phyloP scores from a whole-genome alignment of 2,329 filamentous ascomycete species.

The Endothia cerciana region DNA sequence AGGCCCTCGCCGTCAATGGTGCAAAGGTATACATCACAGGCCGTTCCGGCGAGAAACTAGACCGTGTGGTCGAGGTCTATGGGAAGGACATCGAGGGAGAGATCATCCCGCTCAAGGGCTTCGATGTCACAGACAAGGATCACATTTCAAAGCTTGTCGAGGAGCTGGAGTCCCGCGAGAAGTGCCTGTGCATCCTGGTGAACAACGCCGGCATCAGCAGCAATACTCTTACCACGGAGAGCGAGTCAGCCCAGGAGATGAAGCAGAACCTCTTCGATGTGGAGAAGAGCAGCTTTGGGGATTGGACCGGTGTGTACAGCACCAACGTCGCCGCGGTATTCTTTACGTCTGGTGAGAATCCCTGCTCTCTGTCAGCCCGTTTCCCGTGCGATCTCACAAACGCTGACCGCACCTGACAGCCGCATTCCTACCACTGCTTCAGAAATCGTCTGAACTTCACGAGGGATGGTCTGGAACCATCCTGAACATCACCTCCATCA shows the following conservation, averaged over 20 bases:
- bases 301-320: conserved; percentile 73
- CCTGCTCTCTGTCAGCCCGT: not conserved
- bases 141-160: conserved; percentile 61
- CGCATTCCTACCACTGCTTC: conserved; percentile 64
- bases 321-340: conserved; percentile 76
- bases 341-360: conserved; percentile 48
- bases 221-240: conserved; percentile 57
- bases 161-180: conserved; percentile 58
- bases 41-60: conserved; percentile 64
- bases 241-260: conserved; percentile 53
- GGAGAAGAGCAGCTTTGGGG: conserved; percentile 59
- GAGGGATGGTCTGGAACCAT: conserved; percentile 60
- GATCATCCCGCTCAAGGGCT: conserved; percentile 61
- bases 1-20: conserved; percentile 32
- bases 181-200: conserved; percentile 65
- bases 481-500: conserved; percentile 71
- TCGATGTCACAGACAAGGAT: conserved; percentile 65
- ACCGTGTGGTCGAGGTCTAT: conserved; percentile 61
- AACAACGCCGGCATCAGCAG: conserved; percentile 71
- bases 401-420: conserved; percentile 45
- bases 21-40: conserved; percentile 69
- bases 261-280: conserved; percentile 70
- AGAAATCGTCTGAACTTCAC: conserved; percentile 49
- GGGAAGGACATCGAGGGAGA: conserved; percentile 56
- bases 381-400: too few relatives aligned